Percentiles rank a stretch among this genome's conserved stretches.
These are phyloP conservation scores for Rhododendron ferrugineum DNA, from an alignment of 148 eudicot genomes.

Conservation along the genomic window DNA sequence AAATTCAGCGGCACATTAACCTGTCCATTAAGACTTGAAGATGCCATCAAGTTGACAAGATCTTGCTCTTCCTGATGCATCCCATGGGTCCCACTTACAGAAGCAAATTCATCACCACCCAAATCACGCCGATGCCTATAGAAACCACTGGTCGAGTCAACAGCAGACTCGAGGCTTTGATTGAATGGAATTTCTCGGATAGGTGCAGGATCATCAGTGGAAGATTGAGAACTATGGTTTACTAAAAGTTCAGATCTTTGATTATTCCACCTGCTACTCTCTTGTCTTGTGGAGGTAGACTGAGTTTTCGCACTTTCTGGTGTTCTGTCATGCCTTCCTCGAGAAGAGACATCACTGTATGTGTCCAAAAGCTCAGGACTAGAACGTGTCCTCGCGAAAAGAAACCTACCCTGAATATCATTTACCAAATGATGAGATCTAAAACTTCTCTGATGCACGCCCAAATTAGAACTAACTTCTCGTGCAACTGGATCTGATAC, in stretches of 20 bases:
- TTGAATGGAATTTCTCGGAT: constrained; percentile 28
- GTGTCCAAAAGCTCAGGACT: constrained; percentile 81
- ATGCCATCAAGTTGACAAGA: constrained; percentile 73
- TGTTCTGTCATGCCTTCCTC: constrained; percentile 29
- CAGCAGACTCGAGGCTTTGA: constrained; percentile 27
- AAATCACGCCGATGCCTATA: constrained; percentile 28
- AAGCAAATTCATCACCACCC: constrained; percentile 37
- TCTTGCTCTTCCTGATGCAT: constrained; percentile 81
- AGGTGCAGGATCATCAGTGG: constrained; percentile 35
- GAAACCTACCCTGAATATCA: constrained; percentile 54
- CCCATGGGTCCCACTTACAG: constrained; percentile 36
- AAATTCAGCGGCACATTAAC: constrained; percentile 53
- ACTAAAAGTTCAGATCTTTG: constrained; percentile 33
- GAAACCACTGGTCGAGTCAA: constrained; percentile 29
- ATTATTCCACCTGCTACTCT: constrained; percentile 40
- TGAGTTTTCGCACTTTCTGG: constrained; percentile 42
- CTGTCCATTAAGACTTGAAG: constrained; percentile 53
- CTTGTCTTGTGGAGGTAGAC: constrained; percentile 27
- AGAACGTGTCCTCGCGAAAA: constrained; percentile 72
- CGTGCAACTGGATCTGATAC: constrained; percentile 25
- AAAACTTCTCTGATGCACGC: constrained; percentile 22
- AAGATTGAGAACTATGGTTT: constrained; percentile 32
- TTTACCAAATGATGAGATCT: constrained; percentile 36
- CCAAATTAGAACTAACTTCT: constrained; percentile 27
- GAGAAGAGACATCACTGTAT: constrained; percentile 38